These are phyloP conservation scores for Fusarium sterilihyphosum DNA, from an alignment of 2,329 filamentous ascomycete genomes.

Conservation along the genomic window DNA sequence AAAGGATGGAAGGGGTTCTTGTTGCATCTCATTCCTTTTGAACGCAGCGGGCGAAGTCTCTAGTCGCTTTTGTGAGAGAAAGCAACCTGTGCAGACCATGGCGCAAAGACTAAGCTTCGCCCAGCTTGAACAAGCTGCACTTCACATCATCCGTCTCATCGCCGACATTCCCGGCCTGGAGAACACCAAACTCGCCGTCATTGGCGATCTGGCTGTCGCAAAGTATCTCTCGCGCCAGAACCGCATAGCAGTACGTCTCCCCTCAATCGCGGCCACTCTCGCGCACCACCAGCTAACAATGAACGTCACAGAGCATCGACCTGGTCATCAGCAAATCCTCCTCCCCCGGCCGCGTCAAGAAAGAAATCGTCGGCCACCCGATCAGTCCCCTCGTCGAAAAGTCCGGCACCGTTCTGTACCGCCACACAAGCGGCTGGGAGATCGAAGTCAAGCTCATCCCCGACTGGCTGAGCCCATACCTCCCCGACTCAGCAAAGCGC, in stretches of 20 bases:
- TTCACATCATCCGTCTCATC: conserved; percentile 94
- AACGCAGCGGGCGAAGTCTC: conserved; percentile 27
- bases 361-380: conserved; percentile 44
- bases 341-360: conserved; percentile 43
- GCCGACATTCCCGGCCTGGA: conserved; percentile 42
- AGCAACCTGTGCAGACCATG: conserved; percentile 31
- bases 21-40: neutral
- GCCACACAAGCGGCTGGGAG: conserved; percentile 41
- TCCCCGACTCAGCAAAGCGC: conserved; percentile 38
- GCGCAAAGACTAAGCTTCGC: conserved; percentile 40
- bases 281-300: neutral
- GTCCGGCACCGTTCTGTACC: conserved; percentile 40
- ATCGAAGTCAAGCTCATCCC: conserved; percentile 45
- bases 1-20: neutral
- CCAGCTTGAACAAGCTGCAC: conserved; percentile 74
- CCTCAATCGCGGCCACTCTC: too few species aligned
- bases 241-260: conserved; percentile 27
- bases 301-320: conserved; percentile 39
- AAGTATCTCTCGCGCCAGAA: conserved; percentile 40
- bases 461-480: conserved; percentile 45
- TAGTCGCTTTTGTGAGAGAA: conserved; percentile 31
- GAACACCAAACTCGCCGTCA: conserved; percentile 43
- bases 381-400: conserved; percentile 43
- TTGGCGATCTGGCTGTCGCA: conserved; percentile 42
- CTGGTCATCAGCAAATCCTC: conserved; percentile 45